A percentile compares a stretch with the other conserved stretches of the same genome.
Conservation (phyloP, 805 yeast species). For the Metschnikowia kofuensis region DNA sequence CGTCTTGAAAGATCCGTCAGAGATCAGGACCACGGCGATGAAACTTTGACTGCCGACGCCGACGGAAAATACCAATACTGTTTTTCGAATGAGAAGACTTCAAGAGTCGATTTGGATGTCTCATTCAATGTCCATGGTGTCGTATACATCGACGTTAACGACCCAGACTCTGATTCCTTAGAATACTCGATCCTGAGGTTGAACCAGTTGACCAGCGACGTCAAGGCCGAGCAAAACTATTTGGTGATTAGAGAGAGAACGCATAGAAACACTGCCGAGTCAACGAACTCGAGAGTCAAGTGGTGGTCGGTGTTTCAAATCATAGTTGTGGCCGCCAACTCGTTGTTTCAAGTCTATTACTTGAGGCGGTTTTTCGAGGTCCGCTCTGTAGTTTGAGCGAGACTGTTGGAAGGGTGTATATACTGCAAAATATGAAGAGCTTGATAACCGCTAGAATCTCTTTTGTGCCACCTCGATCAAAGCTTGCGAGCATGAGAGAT, state of each 20-base stretch:
- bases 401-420: neutral
- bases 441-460: neutral
- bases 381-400: slow-evolving; percentile 66
- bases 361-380: slow-evolving; percentile 95
- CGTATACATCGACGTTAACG: slow-evolving; percentile 76
- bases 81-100: slow-evolving; percentile 81
- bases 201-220: slow-evolving; percentile 74
- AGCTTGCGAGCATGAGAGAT: neutral
- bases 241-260: slow-evolving; percentile 95
- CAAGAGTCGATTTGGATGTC: slow-evolving; percentile 78
- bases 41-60: slow-evolving; percentile 58
- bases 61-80: slow-evolving; percentile 83
- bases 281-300: slow-evolving; percentile 93
- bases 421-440: neutral
- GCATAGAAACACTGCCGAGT: slow-evolving; percentile 97
- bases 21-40: slow-evolving; percentile 79
- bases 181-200: slow-evolving; percentile 81
- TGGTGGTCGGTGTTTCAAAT: slow-evolving; percentile 97
- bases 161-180: slow-evolving; percentile 71
- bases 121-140: slow-evolving; percentile 95
- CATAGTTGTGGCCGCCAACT: slow-evolving; percentile 78
- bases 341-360: slow-evolving; percentile 90
- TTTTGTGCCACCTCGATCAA: neutral
- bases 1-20: slow-evolving; percentile 48
- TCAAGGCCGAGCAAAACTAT: slow-evolving; percentile 89